Evolutionary conservation across 2,329 filamentous ascomycete genomes (phyloP).

Genomic region (Aureobasidium sp.): DNA sequence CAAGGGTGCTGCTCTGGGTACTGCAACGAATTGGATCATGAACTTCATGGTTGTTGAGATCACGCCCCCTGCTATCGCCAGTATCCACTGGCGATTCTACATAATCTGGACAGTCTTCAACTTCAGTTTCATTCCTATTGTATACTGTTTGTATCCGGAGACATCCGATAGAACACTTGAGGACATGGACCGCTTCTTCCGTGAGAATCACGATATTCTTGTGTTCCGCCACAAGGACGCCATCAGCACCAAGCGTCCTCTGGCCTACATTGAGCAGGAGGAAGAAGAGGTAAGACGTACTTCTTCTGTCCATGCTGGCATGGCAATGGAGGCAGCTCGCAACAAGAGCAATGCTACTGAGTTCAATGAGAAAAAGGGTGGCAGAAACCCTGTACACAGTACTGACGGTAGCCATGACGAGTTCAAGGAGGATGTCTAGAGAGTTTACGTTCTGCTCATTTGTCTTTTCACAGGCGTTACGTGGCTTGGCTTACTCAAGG

Average conservation of each 20-base stretch:
- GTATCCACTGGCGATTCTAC: slow-evolving; percentile 24
- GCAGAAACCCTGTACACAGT: not conserved
- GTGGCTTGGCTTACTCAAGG: not conserved
- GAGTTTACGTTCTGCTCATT: too few relatives aligned
- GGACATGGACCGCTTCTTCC: slow-evolving; percentile 28
- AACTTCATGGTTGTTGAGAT: slow-evolving; percentile 36
- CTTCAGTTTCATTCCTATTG: slow-evolving; percentile 39
- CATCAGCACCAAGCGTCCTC: slow-evolving; percentile 38
- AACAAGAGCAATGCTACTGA: slow-evolving; percentile 14
- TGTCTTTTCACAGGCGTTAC: not conserved
- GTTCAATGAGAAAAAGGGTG: slow-evolving; percentile 2
- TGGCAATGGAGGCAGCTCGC: slow-evolving; percentile 2
- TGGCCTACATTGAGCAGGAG: slow-evolving; percentile 44
- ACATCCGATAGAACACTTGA: slow-evolving; percentile 29
- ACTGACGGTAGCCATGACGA: not conserved
- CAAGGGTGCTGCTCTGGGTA: slow-evolving; percentile 43
- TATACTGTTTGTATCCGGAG: slow-evolving; percentile 35
- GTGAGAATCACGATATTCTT: slow-evolving; percentile 31
- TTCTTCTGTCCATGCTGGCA: slow-evolving; percentile 10
- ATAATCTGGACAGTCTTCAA: slow-evolving; percentile 22
- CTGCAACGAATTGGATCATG: slow-evolving; percentile 47
- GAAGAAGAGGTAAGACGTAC: slow-evolving; percentile 27
- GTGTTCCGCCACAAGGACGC: slow-evolving; percentile 45
- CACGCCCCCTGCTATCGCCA: slow-evolving; percentile 38
- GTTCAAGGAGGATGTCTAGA: slow-evolving; percentile 7